Percentiles rank a stretch among this genome's conserved stretches.
Evolutionary conservation across 495 filamentous ascomycete genomes (phyloP).

Genomic region (Podospora pseudopauciseta): DNA sequence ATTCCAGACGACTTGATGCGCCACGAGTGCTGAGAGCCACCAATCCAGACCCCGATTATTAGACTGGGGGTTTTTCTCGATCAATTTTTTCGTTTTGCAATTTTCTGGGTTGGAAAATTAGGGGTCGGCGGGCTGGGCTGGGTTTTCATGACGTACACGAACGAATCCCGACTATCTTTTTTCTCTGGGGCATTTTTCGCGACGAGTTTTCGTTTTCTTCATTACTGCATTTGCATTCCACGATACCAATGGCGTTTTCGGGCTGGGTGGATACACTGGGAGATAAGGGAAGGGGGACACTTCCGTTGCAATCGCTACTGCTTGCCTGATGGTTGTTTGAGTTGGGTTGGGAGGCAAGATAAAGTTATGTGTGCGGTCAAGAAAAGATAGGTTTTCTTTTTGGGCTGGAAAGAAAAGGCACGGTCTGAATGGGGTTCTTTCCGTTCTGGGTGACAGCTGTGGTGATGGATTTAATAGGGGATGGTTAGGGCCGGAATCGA

Average conservation of each 20-base stretch:
- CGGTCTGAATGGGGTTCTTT: background rate
- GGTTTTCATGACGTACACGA: slow-evolving; percentile 25
- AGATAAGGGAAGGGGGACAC: background rate
- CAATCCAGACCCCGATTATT: slow-evolving; percentile 48
- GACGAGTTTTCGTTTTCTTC: slow-evolving; percentile 7
- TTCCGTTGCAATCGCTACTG: background rate
- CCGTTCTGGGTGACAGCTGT: background rate
- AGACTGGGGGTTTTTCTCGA: too few relatives aligned
- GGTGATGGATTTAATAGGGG: background rate
- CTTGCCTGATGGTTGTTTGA: background rate
- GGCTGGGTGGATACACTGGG: background rate
- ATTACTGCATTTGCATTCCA: slow-evolving; percentile 24
- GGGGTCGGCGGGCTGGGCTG: background rate
- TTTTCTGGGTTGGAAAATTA: slow-evolving; percentile 6
- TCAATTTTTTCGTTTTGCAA: background rate
- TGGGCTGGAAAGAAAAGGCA: background rate
- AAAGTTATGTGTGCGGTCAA: background rate
- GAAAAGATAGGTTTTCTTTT: background rate
- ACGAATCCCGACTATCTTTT: slow-evolving; percentile 1
- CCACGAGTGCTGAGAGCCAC: slow-evolving; percentile 49
- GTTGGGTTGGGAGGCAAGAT: background rate
- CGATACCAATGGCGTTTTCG: slow-evolving; percentile 34
- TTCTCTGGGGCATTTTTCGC: slow-evolving; percentile 18
- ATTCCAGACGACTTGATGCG: slow-evolving; percentile 43
- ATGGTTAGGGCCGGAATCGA: background rate